A percentile compares a stretch with the other conserved stretches of the same genome.
phyloP scores from a whole-genome alignment of 2,329 filamentous ascomycete species.

The Pyrenophora teres region DNA sequence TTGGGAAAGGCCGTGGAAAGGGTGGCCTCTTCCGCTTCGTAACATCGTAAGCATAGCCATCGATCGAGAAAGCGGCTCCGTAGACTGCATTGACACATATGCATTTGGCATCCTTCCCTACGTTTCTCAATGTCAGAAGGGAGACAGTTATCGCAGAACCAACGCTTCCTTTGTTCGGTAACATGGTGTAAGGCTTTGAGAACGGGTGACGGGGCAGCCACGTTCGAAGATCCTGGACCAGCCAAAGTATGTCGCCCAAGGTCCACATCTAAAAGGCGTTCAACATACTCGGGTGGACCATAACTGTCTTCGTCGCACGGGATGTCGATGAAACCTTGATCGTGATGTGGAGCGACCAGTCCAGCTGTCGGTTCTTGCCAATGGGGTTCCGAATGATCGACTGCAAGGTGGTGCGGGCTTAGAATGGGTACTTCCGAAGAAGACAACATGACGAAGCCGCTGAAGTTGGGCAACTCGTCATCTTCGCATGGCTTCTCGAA shows the following conservation, averaged over 20 bases:
- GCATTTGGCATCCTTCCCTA: neutral
- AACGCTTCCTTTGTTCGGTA: slow-evolving; percentile 27
- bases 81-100: slow-evolving; percentile 25
- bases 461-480: slow-evolving; percentile 38
- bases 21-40: slow-evolving; percentile 16
- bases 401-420: slow-evolving; percentile 32
- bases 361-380: slow-evolving; percentile 19
- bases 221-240: slow-evolving; percentile 24
- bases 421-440: slow-evolving; percentile 35
- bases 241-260: slow-evolving; percentile 27
- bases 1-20: slow-evolving; percentile 4
- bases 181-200: slow-evolving; percentile 31
- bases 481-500: slow-evolving; percentile 29
- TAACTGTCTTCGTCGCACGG: slow-evolving; percentile 26
- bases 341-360: slow-evolving; percentile 29
- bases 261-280: slow-evolving; percentile 32
- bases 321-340: slow-evolving; percentile 39
- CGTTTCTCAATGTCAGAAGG: neutral
- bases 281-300: slow-evolving; percentile 30
- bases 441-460: slow-evolving; percentile 37
- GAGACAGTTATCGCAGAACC: slow-evolving; percentile 12
- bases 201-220: slow-evolving; percentile 32
- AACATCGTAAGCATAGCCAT: slow-evolving; percentile 32
- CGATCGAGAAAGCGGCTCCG: slow-evolving; percentile 23
- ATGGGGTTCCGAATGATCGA: neutral